A percentile compares a stretch with the other conserved stretches of the same genome.
These are phyloP conservation scores for Prorocentrum cordatum DNA, from an alignment of 169 alveolate genomes.

Conservation along the genomic window DNA sequence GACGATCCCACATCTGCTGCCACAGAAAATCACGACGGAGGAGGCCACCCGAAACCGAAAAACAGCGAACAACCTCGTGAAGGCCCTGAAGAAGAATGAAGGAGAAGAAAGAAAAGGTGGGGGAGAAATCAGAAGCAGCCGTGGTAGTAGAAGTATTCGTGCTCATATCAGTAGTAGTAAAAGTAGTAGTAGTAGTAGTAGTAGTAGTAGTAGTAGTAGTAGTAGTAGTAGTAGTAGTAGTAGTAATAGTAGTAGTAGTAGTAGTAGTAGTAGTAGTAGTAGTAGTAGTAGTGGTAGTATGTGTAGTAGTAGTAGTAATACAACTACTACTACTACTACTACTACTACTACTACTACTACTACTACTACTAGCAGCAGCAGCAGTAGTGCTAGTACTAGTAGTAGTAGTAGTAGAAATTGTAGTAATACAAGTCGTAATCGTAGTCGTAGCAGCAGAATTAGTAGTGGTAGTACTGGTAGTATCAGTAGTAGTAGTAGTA, in stretches of 20 bases:
- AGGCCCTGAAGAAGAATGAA: no score
- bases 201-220: not conserved
- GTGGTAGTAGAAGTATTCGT: not conserved
- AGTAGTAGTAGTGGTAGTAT: not conserved
- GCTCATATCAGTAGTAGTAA: not conserved
- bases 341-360: not conserved
- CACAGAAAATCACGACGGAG: no score
- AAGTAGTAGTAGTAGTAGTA: not conserved
- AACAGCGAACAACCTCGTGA: no score
- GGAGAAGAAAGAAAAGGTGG: not conserved
- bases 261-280: not conserved
- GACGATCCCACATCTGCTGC: no score
- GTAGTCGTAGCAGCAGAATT: not conserved
- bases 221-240: not conserved
- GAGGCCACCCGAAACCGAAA: no score
- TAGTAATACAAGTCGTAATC: not conserved
- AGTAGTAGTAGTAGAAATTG: not conserved
- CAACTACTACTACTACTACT: not conserved
- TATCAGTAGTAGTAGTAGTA: no score
- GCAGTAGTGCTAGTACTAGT: not conserved
- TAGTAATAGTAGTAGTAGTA: not conserved
- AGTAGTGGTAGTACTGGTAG: no score
- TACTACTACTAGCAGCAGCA: not conserved
- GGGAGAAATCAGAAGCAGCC: not conserved
- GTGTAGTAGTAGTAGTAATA: not conserved